Conservation (phyloP, 1,284 basidiomycete genomes). For the Puccinia horiana region DNA sequence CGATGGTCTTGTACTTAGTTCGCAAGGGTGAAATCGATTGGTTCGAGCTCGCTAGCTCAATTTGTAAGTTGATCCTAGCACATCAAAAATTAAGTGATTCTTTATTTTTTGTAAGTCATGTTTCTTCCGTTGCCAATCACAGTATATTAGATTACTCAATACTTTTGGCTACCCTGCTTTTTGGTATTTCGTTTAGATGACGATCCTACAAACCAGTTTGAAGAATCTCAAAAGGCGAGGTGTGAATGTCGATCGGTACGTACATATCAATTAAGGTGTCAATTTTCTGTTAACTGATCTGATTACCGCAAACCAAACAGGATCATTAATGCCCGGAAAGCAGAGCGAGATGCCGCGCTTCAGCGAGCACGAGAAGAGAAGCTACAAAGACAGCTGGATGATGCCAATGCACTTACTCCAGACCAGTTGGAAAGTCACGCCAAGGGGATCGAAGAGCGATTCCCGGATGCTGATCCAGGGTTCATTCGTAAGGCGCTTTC, state of each 20-base stretch:
- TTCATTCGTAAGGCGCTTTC: conserved; percentile 40
- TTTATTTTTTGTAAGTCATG: conserved; percentile 56
- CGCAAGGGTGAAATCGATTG: conserved; percentile 57
- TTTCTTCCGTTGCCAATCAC: not conserved
- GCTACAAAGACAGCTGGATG: conserved; percentile 44
- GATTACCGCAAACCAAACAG: conserved; percentile 10
- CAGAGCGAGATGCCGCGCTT: conserved; percentile 44
- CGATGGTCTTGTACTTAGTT: conserved; percentile 54
- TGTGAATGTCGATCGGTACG: conserved; percentile 49
- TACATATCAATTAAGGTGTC: not conserved
- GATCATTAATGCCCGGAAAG: conserved; percentile 49
- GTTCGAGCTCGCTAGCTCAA: conserved; percentile 57
- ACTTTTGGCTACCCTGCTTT: not conserved
- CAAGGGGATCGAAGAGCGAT: conserved; percentile 36
- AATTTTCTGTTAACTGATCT: not conserved
- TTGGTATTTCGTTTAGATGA: conserved; percentile 35
- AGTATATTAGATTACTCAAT: not conserved
- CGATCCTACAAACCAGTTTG: conserved; percentile 47
- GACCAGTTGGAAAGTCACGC: conserved; percentile 34
- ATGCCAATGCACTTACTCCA: conserved; percentile 40
- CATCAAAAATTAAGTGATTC: conserved; percentile 57
- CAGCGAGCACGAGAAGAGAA: conserved; percentile 47
- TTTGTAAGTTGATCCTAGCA: conserved; percentile 55
- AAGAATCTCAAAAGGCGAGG: conserved; percentile 49
- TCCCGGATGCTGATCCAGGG: conserved; percentile 47